These are phyloP conservation scores for Aphanomyces astaci DNA, from an alignment of 352 stramenopile genomes.

Conservation along the genomic window DNA sequence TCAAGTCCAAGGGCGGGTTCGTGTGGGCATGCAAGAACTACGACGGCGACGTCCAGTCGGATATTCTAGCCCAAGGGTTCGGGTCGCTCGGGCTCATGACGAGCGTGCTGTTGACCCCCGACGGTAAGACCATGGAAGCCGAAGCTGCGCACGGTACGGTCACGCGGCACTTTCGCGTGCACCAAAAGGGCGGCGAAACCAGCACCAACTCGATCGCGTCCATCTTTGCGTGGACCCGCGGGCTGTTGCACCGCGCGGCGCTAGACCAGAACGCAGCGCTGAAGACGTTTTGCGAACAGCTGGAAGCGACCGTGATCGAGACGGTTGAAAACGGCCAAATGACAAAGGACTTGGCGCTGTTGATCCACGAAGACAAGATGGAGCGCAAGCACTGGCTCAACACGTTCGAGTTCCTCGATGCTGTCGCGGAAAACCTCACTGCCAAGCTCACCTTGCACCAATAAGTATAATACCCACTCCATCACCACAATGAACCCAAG, in stretches of 20 bases:
- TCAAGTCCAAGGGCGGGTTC: conserved; percentile 71
- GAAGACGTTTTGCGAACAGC: conserved; percentile 41
- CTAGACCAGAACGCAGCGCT: conserved; percentile 73
- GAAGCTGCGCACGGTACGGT: conserved; percentile 79
- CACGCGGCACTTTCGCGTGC: conserved; percentile 73
- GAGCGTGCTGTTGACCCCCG: conserved; percentile 53
- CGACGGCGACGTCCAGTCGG: conserved; percentile 71
- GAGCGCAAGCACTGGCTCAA: conserved; percentile 74
- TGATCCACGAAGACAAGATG: conserved; percentile 55
- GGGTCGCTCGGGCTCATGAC: conserved; percentile 76
- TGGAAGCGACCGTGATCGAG: conserved; percentile 64
- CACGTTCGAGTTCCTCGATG: conserved; percentile 35
- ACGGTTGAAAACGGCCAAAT: conserved; percentile 70
- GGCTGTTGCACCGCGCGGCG: conserved; percentile 56
- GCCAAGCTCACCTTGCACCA: neutral
- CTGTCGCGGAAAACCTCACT: conserved; percentile 10
- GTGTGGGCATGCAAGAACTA: conserved; percentile 84
- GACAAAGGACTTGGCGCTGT: conserved; percentile 80
- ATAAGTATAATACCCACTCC: neutral
- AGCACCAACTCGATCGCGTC: conserved; percentile 72
- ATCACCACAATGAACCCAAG: neutral
- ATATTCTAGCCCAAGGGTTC: conserved; percentile 75
- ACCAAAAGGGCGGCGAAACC: conserved; percentile 74
- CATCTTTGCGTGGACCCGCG: conserved; percentile 78
- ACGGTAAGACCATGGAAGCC: conserved; percentile 76